Conservation (phyloP, 2,329 filamentous ascomycete genomes). For the Scedosporium aurantiacum region DNA sequence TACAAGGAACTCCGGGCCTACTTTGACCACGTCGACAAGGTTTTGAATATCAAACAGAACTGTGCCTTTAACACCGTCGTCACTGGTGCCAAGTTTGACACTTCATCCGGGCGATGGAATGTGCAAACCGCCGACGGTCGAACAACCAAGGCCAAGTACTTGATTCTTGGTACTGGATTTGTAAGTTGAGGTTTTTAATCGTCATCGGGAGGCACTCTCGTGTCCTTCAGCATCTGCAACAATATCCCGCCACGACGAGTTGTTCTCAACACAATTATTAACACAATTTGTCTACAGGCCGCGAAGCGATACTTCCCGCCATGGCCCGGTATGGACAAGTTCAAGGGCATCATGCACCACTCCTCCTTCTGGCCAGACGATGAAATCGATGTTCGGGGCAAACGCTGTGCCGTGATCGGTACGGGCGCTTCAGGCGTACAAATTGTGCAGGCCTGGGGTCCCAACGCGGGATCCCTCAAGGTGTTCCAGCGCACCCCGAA, state of each 20-base stretch:
- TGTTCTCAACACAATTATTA: background rate
- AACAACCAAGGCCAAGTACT: slow-evolving; percentile 35
- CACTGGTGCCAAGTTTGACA: slow-evolving; percentile 38
- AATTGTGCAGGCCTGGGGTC: slow-evolving; percentile 49
- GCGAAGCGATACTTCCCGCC: slow-evolving; percentile 51
- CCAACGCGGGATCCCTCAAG: slow-evolving; percentile 36
- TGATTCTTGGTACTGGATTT: slow-evolving; percentile 44
- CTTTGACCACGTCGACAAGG: slow-evolving; percentile 48
- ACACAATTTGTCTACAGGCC: slow-evolving; percentile 20
- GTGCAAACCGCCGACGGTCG: slow-evolving; percentile 39
- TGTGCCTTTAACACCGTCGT: slow-evolving; percentile 45
- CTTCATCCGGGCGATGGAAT: slow-evolving; percentile 33
- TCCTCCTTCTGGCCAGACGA: slow-evolving; percentile 50
- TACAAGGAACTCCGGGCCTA: slow-evolving; percentile 42
- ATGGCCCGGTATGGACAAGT: slow-evolving; percentile 47
- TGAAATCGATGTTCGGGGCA: slow-evolving; percentile 43
- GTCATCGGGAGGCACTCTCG: background rate
- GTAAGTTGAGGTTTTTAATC: slow-evolving; percentile 14
- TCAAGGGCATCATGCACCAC: slow-evolving; percentile 48
- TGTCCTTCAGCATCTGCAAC: background rate
- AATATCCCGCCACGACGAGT: background rate
- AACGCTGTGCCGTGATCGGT: slow-evolving; percentile 51
- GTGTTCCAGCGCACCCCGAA: slow-evolving; percentile 62
- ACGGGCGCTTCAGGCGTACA: slow-evolving; percentile 56
- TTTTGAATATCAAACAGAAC: slow-evolving; percentile 44